phyloP scores from a whole-genome alignment of 179 eudicot genomes.

The Spergularia azorica region DNA sequence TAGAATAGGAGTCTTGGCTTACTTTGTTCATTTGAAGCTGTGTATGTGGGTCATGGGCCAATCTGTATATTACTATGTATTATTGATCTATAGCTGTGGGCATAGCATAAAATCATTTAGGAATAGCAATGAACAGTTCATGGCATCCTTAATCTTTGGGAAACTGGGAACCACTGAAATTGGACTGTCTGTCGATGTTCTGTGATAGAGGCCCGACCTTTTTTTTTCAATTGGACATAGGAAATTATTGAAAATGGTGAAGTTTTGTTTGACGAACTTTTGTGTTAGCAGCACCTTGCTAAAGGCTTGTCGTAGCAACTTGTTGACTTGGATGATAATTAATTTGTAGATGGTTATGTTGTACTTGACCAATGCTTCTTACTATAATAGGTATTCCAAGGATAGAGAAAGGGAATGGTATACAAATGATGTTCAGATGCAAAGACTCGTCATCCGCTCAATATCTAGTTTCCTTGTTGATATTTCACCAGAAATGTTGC shows the following conservation, averaged over 20 bases:
- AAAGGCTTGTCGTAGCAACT: background rate
- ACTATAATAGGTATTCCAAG: slow-evolving; percentile 40
- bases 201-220: background rate
- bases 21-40: too few relatives aligned
- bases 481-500: slow-evolving; percentile 54
- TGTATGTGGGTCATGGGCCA: background rate
- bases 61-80: background rate
- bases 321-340: background rate
- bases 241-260: too few relatives aligned
- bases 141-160: background rate
- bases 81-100: background rate
- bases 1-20: too few relatives aligned
- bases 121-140: background rate
- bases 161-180: background rate
- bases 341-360: background rate
- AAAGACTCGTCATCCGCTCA: slow-evolving; percentile 69
- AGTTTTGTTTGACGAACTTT: too few relatives aligned
- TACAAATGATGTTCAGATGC: slow-evolving; percentile 68
- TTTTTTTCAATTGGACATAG: too few relatives aligned
- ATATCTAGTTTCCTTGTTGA: slow-evolving; percentile 76
- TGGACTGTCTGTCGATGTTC: background rate
- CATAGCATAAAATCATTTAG: background rate
- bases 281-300: too few relatives aligned
- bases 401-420: slow-evolving; percentile 56
- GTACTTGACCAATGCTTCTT: background rate